phyloP scores from a whole-genome alignment of 1,139 yeast genomes.

The Lodderomyces oxycetoniae region DNA sequence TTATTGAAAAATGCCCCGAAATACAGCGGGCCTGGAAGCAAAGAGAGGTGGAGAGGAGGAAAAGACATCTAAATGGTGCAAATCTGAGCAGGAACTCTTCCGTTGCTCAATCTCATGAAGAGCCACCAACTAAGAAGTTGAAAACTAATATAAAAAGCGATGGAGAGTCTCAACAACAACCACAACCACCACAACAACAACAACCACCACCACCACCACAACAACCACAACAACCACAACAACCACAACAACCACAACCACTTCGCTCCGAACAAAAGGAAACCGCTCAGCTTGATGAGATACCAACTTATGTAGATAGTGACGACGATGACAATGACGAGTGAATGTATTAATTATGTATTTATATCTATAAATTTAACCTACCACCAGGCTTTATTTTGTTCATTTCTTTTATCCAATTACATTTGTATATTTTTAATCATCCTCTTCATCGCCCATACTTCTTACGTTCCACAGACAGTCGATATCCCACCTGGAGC shows the following conservation, averaged over 20 bases:
- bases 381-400: not conserved
- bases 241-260: constrained; percentile 11
- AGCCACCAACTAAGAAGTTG: no score
- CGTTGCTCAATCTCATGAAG: constrained; percentile 7
- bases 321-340: constrained; percentile 41
- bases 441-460: constrained; percentile 14
- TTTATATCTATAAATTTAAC: not conserved
- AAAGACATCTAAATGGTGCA: constrained; percentile 9
- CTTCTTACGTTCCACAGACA: constrained; percentile 72
- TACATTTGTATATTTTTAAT: not conserved
- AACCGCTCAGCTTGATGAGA: constrained; percentile 18
- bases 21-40: constrained; percentile 35
- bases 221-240: constrained; percentile 4
- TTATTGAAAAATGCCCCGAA: constrained; percentile 42
- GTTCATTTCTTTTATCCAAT: not conserved
- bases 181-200: constrained; percentile 11
- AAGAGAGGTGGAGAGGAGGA: constrained; percentile 28
- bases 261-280: constrained; percentile 2
- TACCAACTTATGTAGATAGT: constrained; percentile 43
- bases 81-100: not conserved
- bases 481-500: constrained; percentile 88
- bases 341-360: constrained; percentile 2
- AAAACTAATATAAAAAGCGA: no score
- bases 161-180: constrained; percentile 6
- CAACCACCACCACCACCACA: constrained; percentile 7